Evolutionary conservation across 352 stramenopile genomes (phyloP).

Genomic region (Poterioochromonas sp.): DNA sequence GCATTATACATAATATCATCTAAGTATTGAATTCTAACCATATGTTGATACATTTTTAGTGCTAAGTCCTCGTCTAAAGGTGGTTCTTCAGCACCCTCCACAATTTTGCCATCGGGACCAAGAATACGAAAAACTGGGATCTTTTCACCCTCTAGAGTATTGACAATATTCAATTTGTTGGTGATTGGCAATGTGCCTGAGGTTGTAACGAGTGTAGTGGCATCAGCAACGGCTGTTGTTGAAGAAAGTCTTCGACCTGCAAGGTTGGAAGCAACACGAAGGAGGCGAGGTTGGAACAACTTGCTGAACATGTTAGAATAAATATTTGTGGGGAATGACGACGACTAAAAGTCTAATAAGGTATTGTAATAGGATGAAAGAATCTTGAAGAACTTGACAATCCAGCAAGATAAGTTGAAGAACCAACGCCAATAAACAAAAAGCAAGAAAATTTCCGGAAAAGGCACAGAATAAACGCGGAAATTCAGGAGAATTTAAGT

Average conservation of each 20-base stretch:
- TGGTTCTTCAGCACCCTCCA: slow-evolving; percentile 58
- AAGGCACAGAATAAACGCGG: too few relatives aligned
- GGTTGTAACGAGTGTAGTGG: neutral
- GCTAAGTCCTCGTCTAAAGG: slow-evolving; percentile 64
- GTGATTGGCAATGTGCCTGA: slow-evolving; percentile 66
- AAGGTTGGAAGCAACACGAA: too few relatives aligned
- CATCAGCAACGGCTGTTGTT: neutral
- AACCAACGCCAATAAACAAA: too few relatives aligned
- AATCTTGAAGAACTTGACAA: too few relatives aligned
- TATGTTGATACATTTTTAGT: slow-evolving; percentile 71
- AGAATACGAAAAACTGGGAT: slow-evolving; percentile 57
- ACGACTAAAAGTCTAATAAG: too few relatives aligned
- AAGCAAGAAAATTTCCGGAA: too few relatives aligned
- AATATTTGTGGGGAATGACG: too few relatives aligned
- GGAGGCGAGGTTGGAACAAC: too few relatives aligned
- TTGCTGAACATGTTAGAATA: too few relatives aligned
- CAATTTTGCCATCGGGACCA: slow-evolving; percentile 65
- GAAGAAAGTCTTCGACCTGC: neutral
- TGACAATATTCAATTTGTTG: slow-evolving; percentile 67
- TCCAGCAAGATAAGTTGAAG: too few relatives aligned
- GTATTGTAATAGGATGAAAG: too few relatives aligned
- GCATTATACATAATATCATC: slow-evolving; percentile 82
- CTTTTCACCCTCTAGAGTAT: slow-evolving; percentile 61
- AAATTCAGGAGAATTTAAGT: too few relatives aligned
- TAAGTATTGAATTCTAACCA: slow-evolving; percentile 77